Base-by-base conservation (phyloP, 768 basidiomycete genomes). In the Suillus weaverae region DNA sequence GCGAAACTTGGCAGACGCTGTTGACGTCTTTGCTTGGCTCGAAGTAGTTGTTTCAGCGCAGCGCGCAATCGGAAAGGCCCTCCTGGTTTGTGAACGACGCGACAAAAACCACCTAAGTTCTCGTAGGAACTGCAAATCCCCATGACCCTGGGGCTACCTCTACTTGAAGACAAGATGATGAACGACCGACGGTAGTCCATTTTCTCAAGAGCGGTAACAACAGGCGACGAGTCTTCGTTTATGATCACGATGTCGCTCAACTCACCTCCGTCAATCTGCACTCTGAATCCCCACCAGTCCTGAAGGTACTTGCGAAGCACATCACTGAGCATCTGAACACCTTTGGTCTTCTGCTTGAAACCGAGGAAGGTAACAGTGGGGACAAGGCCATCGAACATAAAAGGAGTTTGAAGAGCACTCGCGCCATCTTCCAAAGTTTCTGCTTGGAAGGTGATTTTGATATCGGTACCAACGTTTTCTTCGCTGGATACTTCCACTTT, bases 401-500 rank as follows among this genome's bases (percentile, higher is more conserved):
- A 83, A 14, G 78, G 79, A 61, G 83, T 79, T 75, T 83, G 81
- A 54, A 82, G 80, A 14, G 74, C 74, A 46, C 80, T 70, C 30
- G 74, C 62, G 53, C 61, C 38, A 30, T 81, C 83, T 32, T 86
- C 81, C 9, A 80, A 71, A 14, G 81, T 73, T 66, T 95, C 90
- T 36, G 92, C 93, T 36, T 84, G 84, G 74, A 97, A 93, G 3
- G 85, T 86, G 50, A 97, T 86, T 70, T 91, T 92, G 75, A 97
- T 95, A 74, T 96, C 94, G 2, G 96, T 97, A 33, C 96, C 96
- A 43, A 87, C 81, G 20, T 87, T 92, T 77, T 96, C 95, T 68
- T 92, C 89, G 66, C 94, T 96, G 88, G 89, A 90, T 11, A 98
- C 95, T 70, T 97, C 96, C 44, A 97, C 91, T 70, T 94, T 94